phyloP scores from a whole-genome alignment of 78 protist species.

The Acrasis kona region DNA sequence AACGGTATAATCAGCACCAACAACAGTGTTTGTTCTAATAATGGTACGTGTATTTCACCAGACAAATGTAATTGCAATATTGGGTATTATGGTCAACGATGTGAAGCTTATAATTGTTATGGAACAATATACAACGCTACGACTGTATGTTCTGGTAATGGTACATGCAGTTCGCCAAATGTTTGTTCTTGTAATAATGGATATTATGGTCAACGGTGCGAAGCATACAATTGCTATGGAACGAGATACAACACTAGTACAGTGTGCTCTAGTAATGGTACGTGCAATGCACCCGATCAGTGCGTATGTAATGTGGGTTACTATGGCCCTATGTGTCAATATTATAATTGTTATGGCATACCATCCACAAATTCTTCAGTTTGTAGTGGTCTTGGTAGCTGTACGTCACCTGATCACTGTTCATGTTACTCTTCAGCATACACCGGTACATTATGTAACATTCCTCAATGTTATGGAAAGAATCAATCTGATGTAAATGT shows the following conservation, averaged over 20 bases:
- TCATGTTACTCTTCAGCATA: not conserved
- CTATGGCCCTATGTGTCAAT: not conserved
- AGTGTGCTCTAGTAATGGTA: not conserved
- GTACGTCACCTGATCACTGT: not conserved
- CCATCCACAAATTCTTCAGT: not conserved
- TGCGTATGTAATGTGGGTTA: not conserved
- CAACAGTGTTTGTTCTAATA: no score
- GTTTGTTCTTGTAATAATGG: not conserved
- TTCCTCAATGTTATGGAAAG: not conserved
- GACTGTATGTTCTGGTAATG: not conserved
- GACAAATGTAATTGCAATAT: not conserved
- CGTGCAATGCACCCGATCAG: not conserved
- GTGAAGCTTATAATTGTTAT: not conserved
- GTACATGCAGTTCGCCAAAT: not conserved
- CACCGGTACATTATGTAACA: not conserved
- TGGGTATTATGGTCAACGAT: not conserved
- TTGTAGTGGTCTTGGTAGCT: not conserved
- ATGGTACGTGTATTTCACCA: not conserved
- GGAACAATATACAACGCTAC: not conserved
- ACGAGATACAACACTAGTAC: no score
- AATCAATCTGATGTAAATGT: not conserved
- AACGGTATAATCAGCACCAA: no score
- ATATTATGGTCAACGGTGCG: not conserved
- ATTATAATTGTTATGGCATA: not conserved
- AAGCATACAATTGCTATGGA: not conserved